Conservation (phyloP, 2,329 filamentous ascomycete genomes). For the Thelonectria rubi region DNA sequence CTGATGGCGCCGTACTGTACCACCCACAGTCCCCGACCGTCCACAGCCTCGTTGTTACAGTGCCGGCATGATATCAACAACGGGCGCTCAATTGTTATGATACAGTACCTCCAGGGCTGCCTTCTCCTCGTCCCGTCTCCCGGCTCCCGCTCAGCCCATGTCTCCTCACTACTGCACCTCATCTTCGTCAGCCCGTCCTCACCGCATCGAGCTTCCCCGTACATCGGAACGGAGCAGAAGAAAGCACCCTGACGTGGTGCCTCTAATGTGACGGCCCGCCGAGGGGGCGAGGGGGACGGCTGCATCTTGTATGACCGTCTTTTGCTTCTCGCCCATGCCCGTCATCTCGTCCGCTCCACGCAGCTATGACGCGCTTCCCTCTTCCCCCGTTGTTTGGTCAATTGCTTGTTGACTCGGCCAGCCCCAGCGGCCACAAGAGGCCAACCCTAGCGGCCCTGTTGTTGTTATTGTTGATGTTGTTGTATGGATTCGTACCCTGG, state of each 20-base stretch:
- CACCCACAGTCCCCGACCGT: not conserved
- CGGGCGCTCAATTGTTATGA: not conserved
- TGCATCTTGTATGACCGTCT: slow-evolving; percentile 6
- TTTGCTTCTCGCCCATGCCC: slow-evolving; percentile 4
- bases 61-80: not conserved
- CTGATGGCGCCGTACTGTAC: not conserved
- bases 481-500: not conserved
- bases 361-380: slow-evolving; percentile 14
- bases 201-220: slow-evolving; percentile 8
- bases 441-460: too few relatives aligned
- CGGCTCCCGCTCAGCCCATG: not conserved
- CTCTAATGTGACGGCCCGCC: slow-evolving; percentile 1
- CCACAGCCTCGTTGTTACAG: not conserved
- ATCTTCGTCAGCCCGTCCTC: not conserved
- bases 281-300: too few relatives aligned
- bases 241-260: slow-evolving; percentile 10
- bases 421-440: not conserved
- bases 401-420: slow-evolving; percentile 1
- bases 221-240: not conserved
- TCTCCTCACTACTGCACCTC: slow-evolving; percentile 4
- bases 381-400: not conserved
- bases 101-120: not conserved
- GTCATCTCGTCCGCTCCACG: slow-evolving; percentile 1
- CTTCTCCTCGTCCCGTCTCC: not conserved
- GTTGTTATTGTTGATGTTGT: slow-evolving; percentile 14